Evolutionary conservation across 2,329 filamentous ascomycete species (phyloP).

Genomic region (Claviceps arundinis): DNA sequence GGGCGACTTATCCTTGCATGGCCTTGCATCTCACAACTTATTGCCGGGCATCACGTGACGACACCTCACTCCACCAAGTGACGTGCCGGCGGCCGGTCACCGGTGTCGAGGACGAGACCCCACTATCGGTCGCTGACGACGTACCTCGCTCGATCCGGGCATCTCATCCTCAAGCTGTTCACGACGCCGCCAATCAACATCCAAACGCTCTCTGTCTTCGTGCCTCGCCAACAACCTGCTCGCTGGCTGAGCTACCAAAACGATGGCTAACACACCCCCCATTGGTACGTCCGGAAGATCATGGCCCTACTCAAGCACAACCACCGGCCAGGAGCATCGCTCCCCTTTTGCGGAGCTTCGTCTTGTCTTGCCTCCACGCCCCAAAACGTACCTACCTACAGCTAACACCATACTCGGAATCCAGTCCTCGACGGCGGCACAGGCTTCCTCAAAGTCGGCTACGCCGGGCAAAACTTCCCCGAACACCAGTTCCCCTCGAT

Average conservation of each 20-base stretch:
- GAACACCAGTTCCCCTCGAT: conserved; percentile 98
- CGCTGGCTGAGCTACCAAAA: conserved; percentile 13
- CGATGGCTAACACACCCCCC: conserved; percentile 39
- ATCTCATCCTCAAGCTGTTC: neutral
- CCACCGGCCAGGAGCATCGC: neutral
- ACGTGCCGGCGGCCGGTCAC: too few relatives aligned
- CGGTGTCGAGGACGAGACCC: conserved; percentile 9
- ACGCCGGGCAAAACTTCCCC: conserved; percentile 98
- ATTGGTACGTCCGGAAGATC: conserved; percentile 32
- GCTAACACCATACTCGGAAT: conserved; percentile 1
- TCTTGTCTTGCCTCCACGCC: neutral
- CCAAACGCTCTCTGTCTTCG: neutral
- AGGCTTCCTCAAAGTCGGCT: conserved; percentile 98
- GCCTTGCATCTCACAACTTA: too few relatives aligned
- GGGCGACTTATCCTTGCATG: too few relatives aligned
- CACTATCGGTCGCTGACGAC: conserved; percentile 5
- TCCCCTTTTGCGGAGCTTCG: neutral
- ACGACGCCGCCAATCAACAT: conserved; percentile 6
- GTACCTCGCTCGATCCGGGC: conserved; percentile 1
- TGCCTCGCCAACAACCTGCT: neutral
- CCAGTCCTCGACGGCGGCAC: conserved; percentile 98
- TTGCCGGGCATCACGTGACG: too few relatives aligned
- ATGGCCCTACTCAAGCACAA: neutral
- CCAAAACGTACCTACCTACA: neutral
- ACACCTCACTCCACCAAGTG: too few relatives aligned